A percentile compares a stretch with the other conserved stretches of the same genome.
Conservation (phyloP, 1,139 yeast genomes). For the Nadsonia commutata region DNA sequence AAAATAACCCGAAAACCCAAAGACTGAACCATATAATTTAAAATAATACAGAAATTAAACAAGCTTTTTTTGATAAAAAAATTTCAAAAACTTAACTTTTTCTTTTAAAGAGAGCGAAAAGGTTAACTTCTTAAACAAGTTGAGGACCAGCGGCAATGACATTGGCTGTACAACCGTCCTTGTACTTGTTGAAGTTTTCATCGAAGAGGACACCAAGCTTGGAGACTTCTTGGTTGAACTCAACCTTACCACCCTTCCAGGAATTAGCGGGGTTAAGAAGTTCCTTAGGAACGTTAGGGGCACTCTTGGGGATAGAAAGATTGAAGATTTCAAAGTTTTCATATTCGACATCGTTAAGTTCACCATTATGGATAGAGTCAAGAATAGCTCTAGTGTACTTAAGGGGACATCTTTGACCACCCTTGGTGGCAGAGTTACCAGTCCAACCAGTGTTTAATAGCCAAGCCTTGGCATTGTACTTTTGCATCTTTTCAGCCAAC, state of each 20-base stretch:
- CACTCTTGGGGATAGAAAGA: slow-evolving; percentile 70
- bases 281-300: slow-evolving; percentile 72
- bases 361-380: slow-evolving; percentile 90
- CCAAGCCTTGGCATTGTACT: slow-evolving; percentile 91
- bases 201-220: slow-evolving; percentile 64
- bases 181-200: slow-evolving; percentile 77
- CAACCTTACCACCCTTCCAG: slow-evolving; percentile 62
- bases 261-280: slow-evolving; percentile 76
- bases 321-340: slow-evolving; percentile 81
- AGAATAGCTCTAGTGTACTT: slow-evolving; percentile 95
- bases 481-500: slow-evolving; percentile 81
- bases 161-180: slow-evolving; percentile 70
- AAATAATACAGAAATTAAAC: too few relatives aligned
- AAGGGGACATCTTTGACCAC: slow-evolving; percentile 96
- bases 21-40: too few relatives aligned
- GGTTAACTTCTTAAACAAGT: too few relatives aligned
- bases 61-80: background rate
- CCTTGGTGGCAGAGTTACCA: slow-evolving; percentile 81
- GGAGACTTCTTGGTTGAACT: slow-evolving; percentile 55
- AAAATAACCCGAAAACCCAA: too few relatives aligned
- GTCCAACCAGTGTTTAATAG: slow-evolving; percentile 98
- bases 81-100: too few relatives aligned
- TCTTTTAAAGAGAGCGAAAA: too few relatives aligned
- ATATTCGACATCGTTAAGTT: slow-evolving; percentile 62
- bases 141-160: slow-evolving; percentile 89